Base-by-base conservation (phyloP, 148 eudicot genomes). In the Chenopodium formosanum region DNA sequence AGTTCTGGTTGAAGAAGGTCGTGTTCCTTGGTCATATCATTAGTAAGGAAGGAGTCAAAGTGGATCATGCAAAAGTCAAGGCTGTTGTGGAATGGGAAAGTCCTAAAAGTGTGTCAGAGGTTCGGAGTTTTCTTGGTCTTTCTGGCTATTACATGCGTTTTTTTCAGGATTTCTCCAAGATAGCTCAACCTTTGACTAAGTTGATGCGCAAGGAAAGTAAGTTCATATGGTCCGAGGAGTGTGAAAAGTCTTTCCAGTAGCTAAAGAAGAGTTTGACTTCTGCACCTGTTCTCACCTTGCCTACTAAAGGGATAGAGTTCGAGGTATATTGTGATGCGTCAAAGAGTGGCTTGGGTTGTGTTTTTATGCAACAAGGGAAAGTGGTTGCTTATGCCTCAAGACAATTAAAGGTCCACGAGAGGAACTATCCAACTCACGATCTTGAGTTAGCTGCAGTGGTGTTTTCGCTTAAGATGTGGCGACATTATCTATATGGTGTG, bases 21-120 rank as follows among this genome's bases (percentile, higher is more conserved):
- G 60, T 0, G 1, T 79, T 79, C 47, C 66, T 70, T 10, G 76
- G 75, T 25, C 76, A 80, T 47, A 62, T 80, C 13, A 52, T 70
- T 3, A 44, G 58, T 29, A 32, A n/a, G 17, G 22, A 80, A 1
- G 82, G 82, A 10, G 53, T 80, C 8, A 34, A 29, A 34, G 76
- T 80, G 0, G 82, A 72, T 8, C 47, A 50, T 9, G 29, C 68
- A 3, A 80, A 70, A 77, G 37, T 70, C 16, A 6, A 80, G n/a
- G 32, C 52, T 32, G 50, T 70, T 14, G 37, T 46, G 3, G 65
- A 80, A 5, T 80, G 12, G 70, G 16, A 34, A 0, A 60, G 5
- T 25, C 83, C 60, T 10, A 73, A 64, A 7, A 56, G n/a, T 53
- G 78, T 34, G 9, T 60, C 69, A 6, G 70, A 73, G 58, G 78